Conservation (phyloP, 495 filamentous ascomycete species). For the Neurospora cerealis region DNA sequence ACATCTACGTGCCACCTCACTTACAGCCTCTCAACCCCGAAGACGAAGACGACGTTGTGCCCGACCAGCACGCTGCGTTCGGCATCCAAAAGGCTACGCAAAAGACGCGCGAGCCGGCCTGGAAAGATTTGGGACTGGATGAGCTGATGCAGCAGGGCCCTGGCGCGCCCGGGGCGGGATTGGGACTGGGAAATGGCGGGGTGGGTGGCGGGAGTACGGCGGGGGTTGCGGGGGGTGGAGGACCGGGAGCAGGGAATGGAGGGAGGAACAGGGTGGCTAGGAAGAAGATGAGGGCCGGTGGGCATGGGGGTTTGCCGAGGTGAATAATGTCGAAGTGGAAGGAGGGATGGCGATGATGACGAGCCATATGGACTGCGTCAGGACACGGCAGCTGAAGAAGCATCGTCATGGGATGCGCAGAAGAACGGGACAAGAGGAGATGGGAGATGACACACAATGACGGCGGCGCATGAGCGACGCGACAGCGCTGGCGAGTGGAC, state of each 20-base stretch:
- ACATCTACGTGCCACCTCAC: slow-evolving; percentile 83
- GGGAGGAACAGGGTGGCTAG: slow-evolving; percentile 1
- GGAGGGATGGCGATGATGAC: neutral
- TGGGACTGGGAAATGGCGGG: neutral
- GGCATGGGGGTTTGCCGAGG: slow-evolving; percentile 35
- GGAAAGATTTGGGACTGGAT: slow-evolving; percentile 77
- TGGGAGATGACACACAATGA: neutral
- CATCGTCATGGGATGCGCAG: neutral
- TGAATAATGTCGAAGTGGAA: slow-evolving; percentile 13
- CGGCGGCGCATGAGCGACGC: neutral
- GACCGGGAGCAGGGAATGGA: neutral
- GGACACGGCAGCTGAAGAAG: neutral
- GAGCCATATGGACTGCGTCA: neutral
- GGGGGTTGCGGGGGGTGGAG: slow-evolving; percentile 5
- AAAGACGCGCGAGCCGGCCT: slow-evolving; percentile 58
- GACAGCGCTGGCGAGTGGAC: neutral
- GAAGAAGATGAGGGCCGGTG: slow-evolving; percentile 3
- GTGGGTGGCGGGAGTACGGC: slow-evolving; percentile 6
- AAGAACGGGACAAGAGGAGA: neutral
- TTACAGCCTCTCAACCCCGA: slow-evolving; percentile 91
- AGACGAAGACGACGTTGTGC: slow-evolving; percentile 96
- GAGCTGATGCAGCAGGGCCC: slow-evolving; percentile 58
- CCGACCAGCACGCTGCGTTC: slow-evolving; percentile 95
- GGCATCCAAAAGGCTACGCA: slow-evolving; percentile 84
- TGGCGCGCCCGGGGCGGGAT: slow-evolving; percentile 4